phyloP scores from a whole-genome alignment of 345 rosid species.

The Citrus australasica region DNA sequence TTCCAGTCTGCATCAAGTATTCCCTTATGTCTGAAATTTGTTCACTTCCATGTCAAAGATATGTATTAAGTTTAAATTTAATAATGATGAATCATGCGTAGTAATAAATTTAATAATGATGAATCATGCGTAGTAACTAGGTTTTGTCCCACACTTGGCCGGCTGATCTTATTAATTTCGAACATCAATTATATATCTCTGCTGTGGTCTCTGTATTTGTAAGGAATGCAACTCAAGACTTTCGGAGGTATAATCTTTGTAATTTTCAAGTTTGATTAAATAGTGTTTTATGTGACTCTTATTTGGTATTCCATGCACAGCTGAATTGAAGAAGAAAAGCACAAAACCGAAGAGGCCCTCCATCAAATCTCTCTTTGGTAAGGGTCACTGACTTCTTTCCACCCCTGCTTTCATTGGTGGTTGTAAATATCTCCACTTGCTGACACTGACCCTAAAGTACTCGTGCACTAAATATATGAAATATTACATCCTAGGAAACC shows the following conservation, averaged over 20 bases:
- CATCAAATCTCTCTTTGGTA: slow-evolving; percentile 95
- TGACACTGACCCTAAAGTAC: not conserved
- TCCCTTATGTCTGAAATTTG: not conserved
- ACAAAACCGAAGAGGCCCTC: slow-evolving; percentile 87
- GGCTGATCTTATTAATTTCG: not conserved
- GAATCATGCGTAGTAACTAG: not conserved
- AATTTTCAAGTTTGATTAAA: not conserved
- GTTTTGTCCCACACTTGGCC: not conserved
- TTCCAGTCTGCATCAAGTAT: not conserved
- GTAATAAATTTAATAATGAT: not conserved
- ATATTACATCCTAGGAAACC: too few relatives aligned
- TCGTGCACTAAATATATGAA: too few relatives aligned
- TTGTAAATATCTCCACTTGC: not conserved
- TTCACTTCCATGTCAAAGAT: not conserved
- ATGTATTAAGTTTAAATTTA: not conserved
- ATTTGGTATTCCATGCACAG: slow-evolving; percentile 29
- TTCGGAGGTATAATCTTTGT: not conserved
- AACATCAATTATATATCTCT: not conserved
- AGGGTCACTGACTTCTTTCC: slow-evolving; percentile 7
- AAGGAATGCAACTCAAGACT: not conserved
- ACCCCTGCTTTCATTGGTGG: not conserved
- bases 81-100: not conserved
- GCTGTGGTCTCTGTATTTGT: not conserved
- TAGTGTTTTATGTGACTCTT: not conserved
- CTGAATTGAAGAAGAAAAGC: slow-evolving; percentile 84